A percentile compares a stretch with the other conserved stretches of the same genome.
These are phyloP conservation scores for Ceratocystis variospora DNA, from an alignment of 2,329 filamentous ascomycete species.

Conservation along the genomic window DNA sequence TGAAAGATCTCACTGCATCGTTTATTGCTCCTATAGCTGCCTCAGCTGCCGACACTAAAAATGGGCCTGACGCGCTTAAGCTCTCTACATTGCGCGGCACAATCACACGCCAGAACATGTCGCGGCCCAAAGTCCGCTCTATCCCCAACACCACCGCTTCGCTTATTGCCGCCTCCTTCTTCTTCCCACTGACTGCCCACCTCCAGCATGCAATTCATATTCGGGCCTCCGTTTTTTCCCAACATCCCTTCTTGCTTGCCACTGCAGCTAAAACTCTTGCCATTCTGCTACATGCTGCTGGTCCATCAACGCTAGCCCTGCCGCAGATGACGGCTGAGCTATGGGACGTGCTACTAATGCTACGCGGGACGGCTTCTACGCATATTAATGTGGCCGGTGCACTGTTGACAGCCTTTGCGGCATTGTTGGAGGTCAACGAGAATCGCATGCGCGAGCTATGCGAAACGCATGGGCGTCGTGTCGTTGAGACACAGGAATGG, in stretches of 20 bases:
- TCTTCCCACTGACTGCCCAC: conserved; percentile 70
- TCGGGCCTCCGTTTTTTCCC: conserved; percentile 44
- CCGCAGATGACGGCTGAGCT: conserved; percentile 72
- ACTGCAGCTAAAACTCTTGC: conserved; percentile 78
- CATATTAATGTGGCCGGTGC: conserved; percentile 58
- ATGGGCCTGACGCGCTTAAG: conserved; percentile 74
- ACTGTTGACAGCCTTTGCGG: conserved; percentile 64
- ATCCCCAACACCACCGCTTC: conserved; percentile 67
- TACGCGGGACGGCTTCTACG: conserved; percentile 46
- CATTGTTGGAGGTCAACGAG: conserved; percentile 68
- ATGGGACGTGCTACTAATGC: conserved; percentile 62
- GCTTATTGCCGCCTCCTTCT: conserved; percentile 63
- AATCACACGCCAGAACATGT: conserved; percentile 33
- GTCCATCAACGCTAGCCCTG: conserved; percentile 61
- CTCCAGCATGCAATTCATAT: conserved; percentile 50
- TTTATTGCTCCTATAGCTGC: conserved; percentile 75
- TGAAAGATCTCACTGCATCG: conserved; percentile 50
- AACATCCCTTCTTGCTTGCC: conserved; percentile 61
- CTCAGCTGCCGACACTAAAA: conserved; percentile 61
- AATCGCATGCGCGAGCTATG: conserved; percentile 59
- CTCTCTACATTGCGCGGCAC: conserved; percentile 62
- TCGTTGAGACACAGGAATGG: conserved; percentile 84
- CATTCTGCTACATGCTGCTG: conserved; percentile 68
- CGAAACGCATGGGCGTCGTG: conserved; percentile 56
- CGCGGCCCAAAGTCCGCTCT: conserved; percentile 36